Percentiles rank a stretch among this genome's conserved stretches.
phyloP scores from a whole-genome alignment of 75 land plant species.

The Picea sitchensis region DNA sequence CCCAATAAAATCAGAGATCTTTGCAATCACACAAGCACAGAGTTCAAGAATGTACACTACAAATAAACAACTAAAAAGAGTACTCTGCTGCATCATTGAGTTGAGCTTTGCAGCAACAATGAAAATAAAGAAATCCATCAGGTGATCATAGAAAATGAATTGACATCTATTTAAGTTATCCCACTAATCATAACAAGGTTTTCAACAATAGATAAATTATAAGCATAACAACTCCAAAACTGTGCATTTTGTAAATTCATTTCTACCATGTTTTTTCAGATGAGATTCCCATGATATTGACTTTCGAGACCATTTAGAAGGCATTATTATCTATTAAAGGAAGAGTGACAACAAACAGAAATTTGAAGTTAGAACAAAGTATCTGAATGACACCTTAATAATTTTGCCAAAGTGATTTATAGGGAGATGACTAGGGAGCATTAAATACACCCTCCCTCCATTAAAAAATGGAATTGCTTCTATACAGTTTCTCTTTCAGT shows the following conservation, averaged over 20 bases:
- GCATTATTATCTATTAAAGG: neutral
- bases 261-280: neutral
- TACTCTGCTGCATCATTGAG: neutral
- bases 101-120: neutral
- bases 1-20: neutral
- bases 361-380: neutral
- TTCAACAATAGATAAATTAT: neutral
- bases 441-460: too few species aligned
- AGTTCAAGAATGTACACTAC: neutral
- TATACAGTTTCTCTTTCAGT: too few species aligned
- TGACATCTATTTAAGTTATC: neutral
- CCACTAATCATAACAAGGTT: neutral
- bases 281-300: neutral
- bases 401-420: neutral
- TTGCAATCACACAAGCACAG: neutral
- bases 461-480: too few species aligned
- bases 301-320: neutral
- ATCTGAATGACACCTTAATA: neutral
- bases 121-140: neutral
- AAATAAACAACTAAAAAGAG: neutral
- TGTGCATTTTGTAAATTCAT: neutral
- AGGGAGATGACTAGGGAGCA: neutral
- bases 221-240: neutral
- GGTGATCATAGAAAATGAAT: neutral
- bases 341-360: neutral